Evolutionary conservation across 768 basidiomycete genomes (phyloP).

Genomic region (Auriculariales sp.): DNA sequence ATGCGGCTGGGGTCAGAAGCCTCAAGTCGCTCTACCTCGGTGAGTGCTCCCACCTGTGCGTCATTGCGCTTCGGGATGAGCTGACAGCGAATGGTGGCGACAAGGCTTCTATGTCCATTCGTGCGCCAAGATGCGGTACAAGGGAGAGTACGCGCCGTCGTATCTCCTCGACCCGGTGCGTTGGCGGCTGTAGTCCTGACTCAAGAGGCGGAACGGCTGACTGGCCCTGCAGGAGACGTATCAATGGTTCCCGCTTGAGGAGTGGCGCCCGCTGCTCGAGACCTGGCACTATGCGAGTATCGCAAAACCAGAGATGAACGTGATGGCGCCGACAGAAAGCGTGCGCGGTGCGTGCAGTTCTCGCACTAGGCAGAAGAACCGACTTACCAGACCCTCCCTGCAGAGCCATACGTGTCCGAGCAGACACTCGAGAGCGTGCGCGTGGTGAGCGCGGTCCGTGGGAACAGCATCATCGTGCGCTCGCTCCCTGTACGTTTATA

Average conservation of each 20-base stretch:
- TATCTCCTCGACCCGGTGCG: constrained; percentile 75
- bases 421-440: constrained; percentile 4
- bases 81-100: not conserved
- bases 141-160: constrained; percentile 84
- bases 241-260: constrained; percentile 55
- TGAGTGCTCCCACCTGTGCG: constrained; percentile 17
- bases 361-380: too few species aligned
- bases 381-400: too few species aligned
- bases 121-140: constrained; percentile 92
- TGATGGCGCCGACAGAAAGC: too few species aligned
- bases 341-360: too few species aligned
- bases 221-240: constrained; percentile 46
- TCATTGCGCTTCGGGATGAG: not conserved
- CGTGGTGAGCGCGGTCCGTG: not conserved
- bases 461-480: constrained; percentile 1
- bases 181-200: not conserved
- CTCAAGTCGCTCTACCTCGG: constrained; percentile 82
- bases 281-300: constrained; percentile 55
- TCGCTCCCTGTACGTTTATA: constrained; percentile 3
- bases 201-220: not conserved
- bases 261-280: constrained; percentile 48
- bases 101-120: constrained; percentile 86
- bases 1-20: constrained; percentile 44
- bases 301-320: constrained; percentile 34
- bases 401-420: too few species aligned